Conservation (phyloP, 2,329 filamentous ascomycete species). For the Colletotrichum sp. region DNA sequence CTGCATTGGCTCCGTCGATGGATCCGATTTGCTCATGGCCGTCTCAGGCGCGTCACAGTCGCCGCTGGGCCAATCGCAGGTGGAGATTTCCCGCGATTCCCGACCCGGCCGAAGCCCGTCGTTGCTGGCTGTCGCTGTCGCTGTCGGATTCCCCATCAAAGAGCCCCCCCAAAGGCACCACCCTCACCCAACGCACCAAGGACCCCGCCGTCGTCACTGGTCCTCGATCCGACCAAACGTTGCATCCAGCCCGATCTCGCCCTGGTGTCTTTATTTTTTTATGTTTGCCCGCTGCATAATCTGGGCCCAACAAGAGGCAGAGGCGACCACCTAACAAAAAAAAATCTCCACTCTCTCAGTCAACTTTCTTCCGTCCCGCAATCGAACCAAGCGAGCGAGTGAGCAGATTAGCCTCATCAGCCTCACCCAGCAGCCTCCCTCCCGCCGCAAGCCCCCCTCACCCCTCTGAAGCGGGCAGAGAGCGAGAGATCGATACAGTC, state of each 20-base stretch:
- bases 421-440: neutral
- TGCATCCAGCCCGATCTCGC: too few species aligned
- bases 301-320: too few species aligned
- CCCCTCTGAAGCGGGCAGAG: too few species aligned
- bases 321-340: neutral
- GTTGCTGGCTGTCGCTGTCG: neutral
- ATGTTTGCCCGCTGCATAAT: too few species aligned
- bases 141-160: neutral
- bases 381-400: neutral
- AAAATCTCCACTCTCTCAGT: neutral
- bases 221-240: too few species aligned
- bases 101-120: conserved; percentile 4
- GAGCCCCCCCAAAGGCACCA: too few species aligned
- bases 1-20: neutral
- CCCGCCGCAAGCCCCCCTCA: neutral
- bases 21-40: conserved; percentile 5
- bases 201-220: too few species aligned
- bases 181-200: neutral
- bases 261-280: neutral
- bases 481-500: neutral
- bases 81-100: neutral
- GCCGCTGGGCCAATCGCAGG: neutral
- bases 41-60: conserved; percentile 21
- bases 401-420: neutral
- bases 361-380: conserved; percentile 13